Percentiles rank a stretch among this genome's conserved stretches.
phyloP scores from a whole-genome alignment of 2,329 filamentous ascomycete species.

The Cyphellophora attinorum region DNA sequence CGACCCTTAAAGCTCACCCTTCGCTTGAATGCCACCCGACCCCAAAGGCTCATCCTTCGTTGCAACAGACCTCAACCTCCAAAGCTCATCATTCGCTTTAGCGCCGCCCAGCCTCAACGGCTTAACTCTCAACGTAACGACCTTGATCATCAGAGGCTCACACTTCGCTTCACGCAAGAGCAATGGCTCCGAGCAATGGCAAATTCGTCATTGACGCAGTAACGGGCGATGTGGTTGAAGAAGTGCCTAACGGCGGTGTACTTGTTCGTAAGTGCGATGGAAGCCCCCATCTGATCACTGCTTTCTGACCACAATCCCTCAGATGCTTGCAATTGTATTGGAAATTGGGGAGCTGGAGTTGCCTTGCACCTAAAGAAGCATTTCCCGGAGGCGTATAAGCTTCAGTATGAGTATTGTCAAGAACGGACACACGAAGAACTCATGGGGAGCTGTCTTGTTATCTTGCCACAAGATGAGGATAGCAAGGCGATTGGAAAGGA shows the following conservation, averaged over 20 bases:
- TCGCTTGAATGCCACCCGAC: too few relatives aligned
- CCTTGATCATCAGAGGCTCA: too few relatives aligned
- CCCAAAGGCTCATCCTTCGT: too few relatives aligned
- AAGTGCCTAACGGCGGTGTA: not conserved
- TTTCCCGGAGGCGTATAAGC: conserved; percentile 42
- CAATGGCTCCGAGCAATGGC: too few relatives aligned
- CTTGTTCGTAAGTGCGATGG: not conserved
- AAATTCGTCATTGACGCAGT: not conserved
- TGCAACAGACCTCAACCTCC: too few relatives aligned
- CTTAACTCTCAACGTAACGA: too few relatives aligned
- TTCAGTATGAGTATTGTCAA: conserved; percentile 41
- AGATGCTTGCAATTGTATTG: conserved; percentile 52
- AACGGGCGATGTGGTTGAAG: not conserved
- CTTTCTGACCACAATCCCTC: conserved; percentile 1
- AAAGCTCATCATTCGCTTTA: too few relatives aligned
- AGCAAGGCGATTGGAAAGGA: conserved; percentile 1
- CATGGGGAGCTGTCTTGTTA: conserved; percentile 42
- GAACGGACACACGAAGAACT: conserved; percentile 11
- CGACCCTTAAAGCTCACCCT: too few relatives aligned
- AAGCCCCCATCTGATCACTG: too few relatives aligned
- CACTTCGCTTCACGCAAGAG: too few relatives aligned
- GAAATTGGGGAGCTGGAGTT: conserved; percentile 51
- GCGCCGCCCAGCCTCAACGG: too few relatives aligned
- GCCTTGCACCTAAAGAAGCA: conserved; percentile 39
- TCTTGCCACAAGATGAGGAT: conserved; percentile 37